These are phyloP conservation scores for Acanthamoeba castellanii DNA, from an alignment of 208 protist genomes.

Conservation along the genomic window DNA sequence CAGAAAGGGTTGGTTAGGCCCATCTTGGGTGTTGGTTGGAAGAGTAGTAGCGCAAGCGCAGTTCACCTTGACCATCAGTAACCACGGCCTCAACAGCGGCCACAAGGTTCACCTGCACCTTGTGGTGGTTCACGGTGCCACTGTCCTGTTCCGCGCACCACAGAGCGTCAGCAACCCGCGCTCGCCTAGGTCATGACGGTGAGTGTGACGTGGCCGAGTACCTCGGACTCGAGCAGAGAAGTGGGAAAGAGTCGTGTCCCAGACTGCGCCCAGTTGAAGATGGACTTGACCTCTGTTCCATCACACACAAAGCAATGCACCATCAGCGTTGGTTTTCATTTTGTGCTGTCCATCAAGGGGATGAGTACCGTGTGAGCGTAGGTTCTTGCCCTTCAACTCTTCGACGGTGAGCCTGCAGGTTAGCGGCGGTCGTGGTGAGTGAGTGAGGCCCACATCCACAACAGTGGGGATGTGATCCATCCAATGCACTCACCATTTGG, in stretches of 20 bases:
- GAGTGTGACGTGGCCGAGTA: neutral
- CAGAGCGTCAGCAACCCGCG: neutral
- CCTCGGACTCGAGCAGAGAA: slow-evolving; percentile 11
- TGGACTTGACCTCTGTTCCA: slow-evolving; percentile 25
- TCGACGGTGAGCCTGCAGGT: neutral
- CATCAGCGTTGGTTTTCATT: neutral
- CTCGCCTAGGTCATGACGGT: neutral
- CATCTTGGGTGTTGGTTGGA: too few relatives aligned
- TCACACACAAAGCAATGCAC: neutral
- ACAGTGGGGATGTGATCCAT: neutral
- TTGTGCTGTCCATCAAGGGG: neutral
- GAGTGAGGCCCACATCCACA: neutral
- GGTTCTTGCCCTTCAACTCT: neutral
- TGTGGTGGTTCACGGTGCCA: neutral
- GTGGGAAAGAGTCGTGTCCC: slow-evolving; percentile 28
- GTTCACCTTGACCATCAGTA: neutral
- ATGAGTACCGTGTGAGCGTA: neutral
- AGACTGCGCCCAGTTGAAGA: slow-evolving; percentile 53
- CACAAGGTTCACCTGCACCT: slow-evolving; percentile 14
- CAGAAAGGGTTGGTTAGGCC: neutral
- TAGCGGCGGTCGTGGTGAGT: neutral
- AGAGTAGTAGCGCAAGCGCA: too few relatives aligned
- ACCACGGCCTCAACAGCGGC: slow-evolving; percentile 22
- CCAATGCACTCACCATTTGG: neutral
- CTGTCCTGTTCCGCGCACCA: neutral